Evolutionary conservation across 305 asterid genomes (phyloP).

Genomic region (Fraxinus sp.): DNA sequence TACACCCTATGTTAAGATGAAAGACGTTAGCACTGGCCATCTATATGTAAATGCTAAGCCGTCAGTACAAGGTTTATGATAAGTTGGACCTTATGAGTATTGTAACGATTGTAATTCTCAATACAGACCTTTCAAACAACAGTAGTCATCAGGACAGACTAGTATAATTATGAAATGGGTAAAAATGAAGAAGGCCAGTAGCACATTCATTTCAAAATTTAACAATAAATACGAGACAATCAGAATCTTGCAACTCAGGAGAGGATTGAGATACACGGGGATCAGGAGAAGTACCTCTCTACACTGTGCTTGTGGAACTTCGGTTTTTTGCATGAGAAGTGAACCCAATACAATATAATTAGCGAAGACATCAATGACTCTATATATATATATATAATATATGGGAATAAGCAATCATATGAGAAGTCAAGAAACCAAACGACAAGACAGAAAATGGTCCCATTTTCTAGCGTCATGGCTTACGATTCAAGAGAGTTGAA

Average conservation of each 20-base stretch:
- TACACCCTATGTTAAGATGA: neutral
- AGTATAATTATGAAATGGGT: neutral
- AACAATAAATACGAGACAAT: neutral
- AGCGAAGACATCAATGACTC: neutral
- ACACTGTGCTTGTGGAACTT: neutral
- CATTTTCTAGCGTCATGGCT: constrained; percentile 42
- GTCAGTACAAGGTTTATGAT: neutral
- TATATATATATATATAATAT: neutral
- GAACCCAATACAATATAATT: constrained; percentile 1
- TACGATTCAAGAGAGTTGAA: constrained; percentile 24
- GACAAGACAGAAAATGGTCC: constrained; percentile 20
- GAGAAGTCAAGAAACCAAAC: constrained; percentile 12
- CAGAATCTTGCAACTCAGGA: neutral
- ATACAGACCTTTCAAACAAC: neutral
- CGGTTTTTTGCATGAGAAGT: constrained; percentile 28
- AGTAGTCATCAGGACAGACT: neutral
- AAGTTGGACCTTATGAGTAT: neutral
- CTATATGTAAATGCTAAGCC: neutral
- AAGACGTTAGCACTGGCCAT: neutral
- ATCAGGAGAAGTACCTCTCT: neutral
- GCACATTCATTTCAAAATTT: neutral
- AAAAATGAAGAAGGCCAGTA: neutral
- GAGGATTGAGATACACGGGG: neutral
- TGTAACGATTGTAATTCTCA: neutral
- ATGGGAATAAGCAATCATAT: neutral